phyloP scores from a whole-genome alignment of 306 rosid species.

The Cicer arietinum region DNA sequence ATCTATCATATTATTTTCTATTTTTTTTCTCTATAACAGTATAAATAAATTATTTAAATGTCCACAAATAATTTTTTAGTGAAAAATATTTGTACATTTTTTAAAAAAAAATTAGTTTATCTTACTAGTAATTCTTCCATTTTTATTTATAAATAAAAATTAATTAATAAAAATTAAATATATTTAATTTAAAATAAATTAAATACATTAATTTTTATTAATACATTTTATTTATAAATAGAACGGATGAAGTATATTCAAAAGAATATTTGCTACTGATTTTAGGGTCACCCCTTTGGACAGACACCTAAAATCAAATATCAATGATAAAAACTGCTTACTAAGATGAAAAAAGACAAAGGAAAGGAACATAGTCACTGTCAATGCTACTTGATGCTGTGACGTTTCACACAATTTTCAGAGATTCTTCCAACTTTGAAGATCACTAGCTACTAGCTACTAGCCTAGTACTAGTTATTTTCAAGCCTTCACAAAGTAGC shows the following conservation, averaged over 20 bases:
- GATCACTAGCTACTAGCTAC: neutral
- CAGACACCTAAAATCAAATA: slow-evolving; percentile 8
- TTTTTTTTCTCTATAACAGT: no score
- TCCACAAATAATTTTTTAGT: no score
- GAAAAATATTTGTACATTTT: neutral
- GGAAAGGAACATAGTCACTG: slow-evolving; percentile 36
- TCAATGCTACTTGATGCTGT: slow-evolving; percentile 27
- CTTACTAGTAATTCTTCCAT: neutral
- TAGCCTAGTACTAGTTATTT: neutral
- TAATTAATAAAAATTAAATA: no score
- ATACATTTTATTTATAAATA: no score
- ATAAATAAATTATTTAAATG: no score
- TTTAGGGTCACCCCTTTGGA: slow-evolving; percentile 13
- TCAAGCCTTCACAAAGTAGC: slow-evolving; percentile 35
- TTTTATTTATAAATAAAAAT: no score
- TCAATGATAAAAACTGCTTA: slow-evolving; percentile 23
- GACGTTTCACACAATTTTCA: slow-evolving; percentile 17
- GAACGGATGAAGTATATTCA: no score
- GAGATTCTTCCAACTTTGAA: slow-evolving; percentile 44
- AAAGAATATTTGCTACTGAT: slow-evolving; percentile 3
- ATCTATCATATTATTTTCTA: no score
- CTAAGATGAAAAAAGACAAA: slow-evolving; percentile 27
- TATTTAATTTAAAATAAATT: no score
- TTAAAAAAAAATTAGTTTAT: neutral
- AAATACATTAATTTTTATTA: no score